Conservation (phyloP, 306 rosid species). For the Cucurbita argyrosperma region DNA sequence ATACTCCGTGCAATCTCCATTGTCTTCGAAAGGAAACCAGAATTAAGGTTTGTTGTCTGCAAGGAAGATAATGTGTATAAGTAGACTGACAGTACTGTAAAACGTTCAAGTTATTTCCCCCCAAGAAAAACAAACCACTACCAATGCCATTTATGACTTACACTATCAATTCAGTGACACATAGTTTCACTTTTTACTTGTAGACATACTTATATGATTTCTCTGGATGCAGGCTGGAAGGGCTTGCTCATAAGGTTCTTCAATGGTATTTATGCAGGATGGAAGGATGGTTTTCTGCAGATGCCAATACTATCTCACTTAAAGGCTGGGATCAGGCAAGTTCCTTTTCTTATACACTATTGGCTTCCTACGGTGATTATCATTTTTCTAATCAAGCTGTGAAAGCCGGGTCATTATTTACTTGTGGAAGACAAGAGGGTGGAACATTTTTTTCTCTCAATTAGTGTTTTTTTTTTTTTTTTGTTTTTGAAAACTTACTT, state of each 20-base stretch:
- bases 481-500: neutral
- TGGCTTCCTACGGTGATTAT: neutral
- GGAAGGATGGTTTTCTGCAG: conserved; percentile 99
- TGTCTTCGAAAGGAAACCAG: conserved; percentile 78
- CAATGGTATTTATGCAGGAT: conserved; percentile 97
- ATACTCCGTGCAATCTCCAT: conserved; percentile 59
- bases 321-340: conserved; percentile 95
- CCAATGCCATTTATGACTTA: neutral
- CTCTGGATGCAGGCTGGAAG: conserved; percentile 62
- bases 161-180: neutral
- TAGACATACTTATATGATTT: neutral
- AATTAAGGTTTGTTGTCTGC: conserved; percentile 35
- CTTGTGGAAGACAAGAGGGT: neutral
- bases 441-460: neutral
- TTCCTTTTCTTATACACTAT: neutral
- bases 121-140: neutral
- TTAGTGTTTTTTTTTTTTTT: neutral
- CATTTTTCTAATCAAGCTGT: neutral
- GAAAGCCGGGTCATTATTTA: neutral
- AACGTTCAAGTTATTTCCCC: neutral
- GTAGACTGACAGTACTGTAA: neutral
- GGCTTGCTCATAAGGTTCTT: conserved; percentile 72
- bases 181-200: neutral
- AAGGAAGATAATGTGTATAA: neutral
- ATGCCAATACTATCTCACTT: conserved; percentile 79